These are phyloP conservation scores for Calycina herbarum DNA, from an alignment of 2,329 filamentous ascomycete genomes.

Conservation along the genomic window DNA sequence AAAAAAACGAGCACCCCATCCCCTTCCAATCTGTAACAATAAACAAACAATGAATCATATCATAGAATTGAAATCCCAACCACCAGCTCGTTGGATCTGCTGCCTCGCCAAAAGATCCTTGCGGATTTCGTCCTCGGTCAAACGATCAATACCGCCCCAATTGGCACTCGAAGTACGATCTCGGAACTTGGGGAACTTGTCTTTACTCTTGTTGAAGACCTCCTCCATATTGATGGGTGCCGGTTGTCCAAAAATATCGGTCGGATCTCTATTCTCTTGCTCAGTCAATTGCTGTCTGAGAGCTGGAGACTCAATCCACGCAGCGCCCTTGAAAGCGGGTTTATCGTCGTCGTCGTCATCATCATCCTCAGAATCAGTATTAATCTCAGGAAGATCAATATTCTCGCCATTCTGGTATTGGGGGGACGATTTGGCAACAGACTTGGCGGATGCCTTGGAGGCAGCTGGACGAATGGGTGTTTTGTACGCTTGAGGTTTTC, in stretches of 20 bases:
- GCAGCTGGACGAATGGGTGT: slow-evolving; percentile 61
- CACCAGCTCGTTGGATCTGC: slow-evolving; percentile 76
- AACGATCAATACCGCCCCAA: slow-evolving; percentile 78
- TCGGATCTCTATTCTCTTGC: slow-evolving; percentile 84
- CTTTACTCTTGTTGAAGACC: slow-evolving; percentile 88
- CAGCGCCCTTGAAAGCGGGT: slow-evolving; percentile 61
- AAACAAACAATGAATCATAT: slow-evolving; percentile 25
- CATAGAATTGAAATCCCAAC: slow-evolving; percentile 67
- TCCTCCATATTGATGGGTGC: slow-evolving; percentile 92
- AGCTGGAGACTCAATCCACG: slow-evolving; percentile 87
- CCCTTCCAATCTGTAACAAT: neutral
- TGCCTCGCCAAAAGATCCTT: slow-evolving; percentile 79
- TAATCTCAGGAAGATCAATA: slow-evolving; percentile 92
- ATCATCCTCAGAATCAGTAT: slow-evolving; percentile 90
- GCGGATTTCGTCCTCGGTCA: slow-evolving; percentile 85
- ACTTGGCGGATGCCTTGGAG: slow-evolving; percentile 47
- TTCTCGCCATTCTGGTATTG: slow-evolving; percentile 85
- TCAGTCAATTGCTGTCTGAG: slow-evolving; percentile 72
- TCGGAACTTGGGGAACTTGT: slow-evolving; percentile 82
- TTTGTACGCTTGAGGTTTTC: slow-evolving; percentile 58
- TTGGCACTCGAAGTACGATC: slow-evolving; percentile 91
- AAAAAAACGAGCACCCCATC: neutral
- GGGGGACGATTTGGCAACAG: slow-evolving; percentile 68
- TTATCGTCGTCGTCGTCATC: slow-evolving; percentile 63
- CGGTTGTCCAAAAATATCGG: slow-evolving; percentile 85